Percentiles rank a stretch among this genome's conserved stretches.
Conservation (phyloP, 768 basidiomycete genomes). For the Atractiella rhizophila region DNA sequence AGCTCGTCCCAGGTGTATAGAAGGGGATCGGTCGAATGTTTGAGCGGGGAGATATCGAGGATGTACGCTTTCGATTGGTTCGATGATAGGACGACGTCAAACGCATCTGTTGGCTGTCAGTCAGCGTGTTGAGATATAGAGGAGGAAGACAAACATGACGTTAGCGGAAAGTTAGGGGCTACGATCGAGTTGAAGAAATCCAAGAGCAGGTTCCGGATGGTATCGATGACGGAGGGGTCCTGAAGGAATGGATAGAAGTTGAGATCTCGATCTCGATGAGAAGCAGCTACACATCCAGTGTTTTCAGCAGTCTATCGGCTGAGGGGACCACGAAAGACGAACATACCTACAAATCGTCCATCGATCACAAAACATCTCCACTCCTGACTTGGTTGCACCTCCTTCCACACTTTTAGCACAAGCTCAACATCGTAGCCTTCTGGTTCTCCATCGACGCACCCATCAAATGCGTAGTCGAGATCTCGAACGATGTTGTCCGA, state of each 20-base stretch:
- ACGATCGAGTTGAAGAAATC: constrained; percentile 48
- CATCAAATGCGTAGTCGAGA: constrained; percentile 38
- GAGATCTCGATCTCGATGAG: constrained; percentile 50
- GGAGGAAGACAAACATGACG: constrained; percentile 36
- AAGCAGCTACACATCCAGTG: constrained; percentile 32
- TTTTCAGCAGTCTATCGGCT: background rate
- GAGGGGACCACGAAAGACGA: background rate
- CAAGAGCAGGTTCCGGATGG: constrained; percentile 31
- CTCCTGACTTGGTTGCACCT: constrained; percentile 59
- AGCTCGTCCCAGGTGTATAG: constrained; percentile 66
- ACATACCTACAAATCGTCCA: constrained; percentile 41
- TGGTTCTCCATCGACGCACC: constrained; percentile 24
- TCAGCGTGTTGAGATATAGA: background rate
- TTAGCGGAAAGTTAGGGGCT: constrained; percentile 31
- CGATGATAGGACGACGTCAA: constrained; percentile 68
- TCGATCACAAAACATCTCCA: constrained; percentile 69
- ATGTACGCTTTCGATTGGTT: constrained; percentile 51
- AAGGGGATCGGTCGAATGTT: constrained; percentile 59
- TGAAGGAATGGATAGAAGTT: constrained; percentile 74
- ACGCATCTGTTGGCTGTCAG: constrained; percentile 32
- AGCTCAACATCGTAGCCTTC: constrained; percentile 35
- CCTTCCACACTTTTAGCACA: constrained; percentile 70
- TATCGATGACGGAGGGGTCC: constrained; percentile 30
- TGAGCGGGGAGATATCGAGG: constrained; percentile 76
- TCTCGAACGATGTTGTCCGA: constrained; percentile 75